Evolutionary conservation across 2,329 filamentous ascomycete species (phyloP), one percentile per base, ranked within the genome.

Genomic region (Calonectria pteridis): DNA sequence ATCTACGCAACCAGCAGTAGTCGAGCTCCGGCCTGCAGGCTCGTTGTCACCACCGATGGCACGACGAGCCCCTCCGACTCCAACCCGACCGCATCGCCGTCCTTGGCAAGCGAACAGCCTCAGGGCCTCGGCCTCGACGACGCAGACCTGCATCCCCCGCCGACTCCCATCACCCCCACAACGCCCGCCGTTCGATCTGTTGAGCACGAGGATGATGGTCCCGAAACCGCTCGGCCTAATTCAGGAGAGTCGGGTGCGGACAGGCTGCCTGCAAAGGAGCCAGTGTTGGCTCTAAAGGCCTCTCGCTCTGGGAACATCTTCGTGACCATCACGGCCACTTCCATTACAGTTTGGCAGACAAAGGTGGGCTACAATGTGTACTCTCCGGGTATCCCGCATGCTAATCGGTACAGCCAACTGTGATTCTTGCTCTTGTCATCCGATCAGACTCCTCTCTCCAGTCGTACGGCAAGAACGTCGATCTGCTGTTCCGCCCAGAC

Each of bases 291-390:
- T 9, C 87, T 98, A 68, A 92, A 92, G 76, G 91, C 95, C 50
- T 94, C 96, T 2, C 92, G 96, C 55, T 93, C 91, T 70, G 96
- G 96, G 50, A 93, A 96, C 80, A 86, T 92, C 75, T 98, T 99
- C 85, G 94, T 94, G 66, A 95, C 95, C 59, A 95, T 98, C 81
- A 98, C 96, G 0, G 87, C 91, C 6, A 94, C 94, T 2, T 94
- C 94, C 16, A 91, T 99, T 83, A 95, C 94, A n/a, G 90, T 99
- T 77, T 99, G 97, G 97, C 97, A 99, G 86, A 96, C 95, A 69
- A 96, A 96, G 90, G 95, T 95, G 89, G 73, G 88, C 80, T 23
- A 28, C n/a, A n/a, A 20, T 28, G 16, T 43, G 40, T 33, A 23
- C 13, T 16, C 23, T 26, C 31, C 2, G 16, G 1, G 2, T 4